Evolutionary conservation across 2,329 filamentous ascomycete species (phyloP), one percentile per base, ranked within the genome.

Genomic region (Westerdykella sp.): DNA sequence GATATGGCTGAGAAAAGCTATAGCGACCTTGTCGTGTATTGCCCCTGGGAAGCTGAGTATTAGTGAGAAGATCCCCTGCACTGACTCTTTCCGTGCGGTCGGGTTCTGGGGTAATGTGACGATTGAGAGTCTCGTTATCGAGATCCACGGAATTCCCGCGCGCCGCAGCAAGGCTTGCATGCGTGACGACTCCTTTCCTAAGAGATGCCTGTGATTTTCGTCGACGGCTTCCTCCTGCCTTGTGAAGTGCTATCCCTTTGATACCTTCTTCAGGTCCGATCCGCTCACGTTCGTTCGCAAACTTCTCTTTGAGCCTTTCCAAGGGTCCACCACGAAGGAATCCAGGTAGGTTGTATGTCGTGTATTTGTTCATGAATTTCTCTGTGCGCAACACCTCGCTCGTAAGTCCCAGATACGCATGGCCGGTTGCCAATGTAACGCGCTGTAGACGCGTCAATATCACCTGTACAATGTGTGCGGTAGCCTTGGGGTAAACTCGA

Each of bases 231-330:
- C 63, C 77, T 63, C 58, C 82, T 9, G 82, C 79, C 56, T 97
- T 98, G 63, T 98, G 93, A 32, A 98, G 73, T 5, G 94, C 93
- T 54, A 98, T 97, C 0, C 93, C 94, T 67, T 97, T 97, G 50
- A 80, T 83, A 14, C 84, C 80, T 47, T 96, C 88, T 56, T 93
- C 87, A 2, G 81, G 78, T 1, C 84, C 85, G 15, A 89, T 80
- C 9, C 89, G 81, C 57, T 96, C 89, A 51, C 84, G 79, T 59
- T 98, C 93, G 36, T 81, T 79, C 30, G 77, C 79, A 57, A 98
- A 98, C 59, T 97, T 98, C 53, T 95, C 87, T 62, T 97, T 97
- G 15, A 98, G 70, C 15, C 91, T 77, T 48, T 85, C 80, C 31
- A 98, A 63, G 0, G 91, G 86, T 45, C 86, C 80, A 5, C 93